Percentiles rank a stretch among this genome's conserved stretches.
phyloP scores from a whole-genome alignment of 495 filamentous ascomycete species.

The Lasiosphaeriaceae sp. region DNA sequence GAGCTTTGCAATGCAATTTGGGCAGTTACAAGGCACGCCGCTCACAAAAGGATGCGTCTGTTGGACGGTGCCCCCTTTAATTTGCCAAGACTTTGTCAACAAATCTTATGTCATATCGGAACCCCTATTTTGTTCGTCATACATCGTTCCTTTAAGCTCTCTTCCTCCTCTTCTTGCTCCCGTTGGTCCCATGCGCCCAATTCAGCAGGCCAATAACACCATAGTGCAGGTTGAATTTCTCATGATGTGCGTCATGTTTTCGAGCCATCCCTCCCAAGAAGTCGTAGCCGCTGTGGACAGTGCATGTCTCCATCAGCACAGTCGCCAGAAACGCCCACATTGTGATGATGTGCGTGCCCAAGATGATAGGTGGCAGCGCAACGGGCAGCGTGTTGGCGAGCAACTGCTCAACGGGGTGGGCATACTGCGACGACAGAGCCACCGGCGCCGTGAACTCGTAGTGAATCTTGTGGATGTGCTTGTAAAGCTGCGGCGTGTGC shows the following conservation, averaged over 20 bases:
- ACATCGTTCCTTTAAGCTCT: not conserved
- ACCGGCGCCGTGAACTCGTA: conserved; percentile 57
- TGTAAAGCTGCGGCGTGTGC: conserved; percentile 48
- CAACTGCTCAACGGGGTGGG: conserved; percentile 56
- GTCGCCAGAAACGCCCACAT: conserved; percentile 47
- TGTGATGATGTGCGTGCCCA: conserved; percentile 47
- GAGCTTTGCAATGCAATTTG: too few species aligned
- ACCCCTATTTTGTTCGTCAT: too few species aligned
- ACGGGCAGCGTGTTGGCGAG: conserved; percentile 53
- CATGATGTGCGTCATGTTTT: conserved; percentile 54
- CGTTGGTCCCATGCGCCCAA: conserved; percentile 41
- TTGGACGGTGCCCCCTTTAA: too few species aligned
- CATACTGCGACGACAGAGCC: conserved; percentile 55
- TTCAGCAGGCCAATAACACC: conserved; percentile 39
- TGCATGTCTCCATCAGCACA: conserved; percentile 47
- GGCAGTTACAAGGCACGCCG: too few species aligned
- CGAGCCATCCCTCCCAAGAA: conserved; percentile 39
- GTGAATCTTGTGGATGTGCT: conserved; percentile 52
- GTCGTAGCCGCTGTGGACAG: conserved; percentile 56
- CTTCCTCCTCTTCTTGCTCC: conserved; percentile 14
- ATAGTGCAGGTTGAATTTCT: conserved; percentile 39
- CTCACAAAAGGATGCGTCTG: too few species aligned
- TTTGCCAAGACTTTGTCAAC: too few species aligned
- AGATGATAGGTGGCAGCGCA: conserved; percentile 45
- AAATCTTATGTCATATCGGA: too few species aligned